phyloP scores from a whole-genome alignment of 2,329 filamentous ascomycete genomes.

The Microdochium nivale region DNA sequence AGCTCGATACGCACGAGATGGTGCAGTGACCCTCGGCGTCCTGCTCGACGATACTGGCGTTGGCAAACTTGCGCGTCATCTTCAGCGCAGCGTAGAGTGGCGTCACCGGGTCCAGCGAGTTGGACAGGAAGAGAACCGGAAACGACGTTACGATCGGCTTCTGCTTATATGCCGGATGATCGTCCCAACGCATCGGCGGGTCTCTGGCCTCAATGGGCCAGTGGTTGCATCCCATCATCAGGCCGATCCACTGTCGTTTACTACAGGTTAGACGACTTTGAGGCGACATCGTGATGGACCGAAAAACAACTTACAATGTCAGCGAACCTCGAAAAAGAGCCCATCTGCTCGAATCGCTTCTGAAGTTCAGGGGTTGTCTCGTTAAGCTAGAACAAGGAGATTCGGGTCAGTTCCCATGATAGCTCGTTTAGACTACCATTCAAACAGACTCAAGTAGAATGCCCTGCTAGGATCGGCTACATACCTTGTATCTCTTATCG shows the following conservation, averaged over 20 bases:
- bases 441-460: no score
- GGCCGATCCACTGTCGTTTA: constrained; percentile 19
- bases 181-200: constrained; percentile 20
- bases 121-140: constrained; percentile 49
- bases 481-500: constrained; percentile 21
- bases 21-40: constrained; percentile 25
- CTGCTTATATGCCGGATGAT: constrained; percentile 17
- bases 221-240: constrained; percentile 23
- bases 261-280: no score
- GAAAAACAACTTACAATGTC: constrained; percentile 21
- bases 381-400: constrained; percentile 15
- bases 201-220: constrained; percentile 23
- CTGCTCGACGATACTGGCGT: constrained; percentile 28
- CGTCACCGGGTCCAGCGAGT: constrained; percentile 51
- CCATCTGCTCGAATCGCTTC: constrained; percentile 18
- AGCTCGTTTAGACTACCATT: not conserved
- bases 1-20: constrained; percentile 22
- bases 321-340: constrained; percentile 22
- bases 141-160: constrained; percentile 32
- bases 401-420: not conserved
- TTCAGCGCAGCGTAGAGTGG: constrained; percentile 37
- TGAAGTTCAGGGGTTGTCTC: constrained; percentile 18
- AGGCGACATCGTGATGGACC: constrained; percentile 7
- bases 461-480: not conserved
- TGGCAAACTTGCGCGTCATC: constrained; percentile 26